A percentile compares a stretch with the other conserved stretches of the same genome.
These are phyloP conservation scores for Pisolithus thermaeus DNA, from an alignment of 1,284 basidiomycete genomes.

Conservation along the genomic window DNA sequence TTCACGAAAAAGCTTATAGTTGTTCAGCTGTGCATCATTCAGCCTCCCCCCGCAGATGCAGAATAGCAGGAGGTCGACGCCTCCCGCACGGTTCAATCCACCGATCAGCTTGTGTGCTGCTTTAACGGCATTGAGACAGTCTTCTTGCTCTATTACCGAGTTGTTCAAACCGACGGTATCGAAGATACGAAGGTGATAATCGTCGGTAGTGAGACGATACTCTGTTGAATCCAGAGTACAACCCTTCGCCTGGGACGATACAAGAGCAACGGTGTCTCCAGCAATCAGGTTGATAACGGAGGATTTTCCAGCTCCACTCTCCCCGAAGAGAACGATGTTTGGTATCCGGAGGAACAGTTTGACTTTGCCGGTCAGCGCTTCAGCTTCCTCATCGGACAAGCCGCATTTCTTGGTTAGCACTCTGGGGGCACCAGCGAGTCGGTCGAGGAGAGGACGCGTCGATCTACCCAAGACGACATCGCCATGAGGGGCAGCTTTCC, in stretches of 20 bases:
- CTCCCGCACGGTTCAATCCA: slow-evolving; percentile 24
- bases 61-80: slow-evolving; percentile 35
- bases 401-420: slow-evolving; percentile 13
- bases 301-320: slow-evolving; percentile 20
- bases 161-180: slow-evolving; percentile 39
- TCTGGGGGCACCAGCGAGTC: slow-evolving; percentile 4
- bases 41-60: slow-evolving; percentile 33
- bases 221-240: slow-evolving; percentile 21
- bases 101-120: slow-evolving; percentile 30
- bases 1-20: slow-evolving; percentile 11
- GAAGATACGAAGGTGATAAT: slow-evolving; percentile 22
- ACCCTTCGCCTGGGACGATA: slow-evolving; percentile 16
- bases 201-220: slow-evolving; percentile 11
- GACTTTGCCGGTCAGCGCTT: slow-evolving; percentile 14
- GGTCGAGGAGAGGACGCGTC: slow-evolving; percentile 11
- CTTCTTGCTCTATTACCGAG: slow-evolving; percentile 18
- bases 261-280: slow-evolving; percentile 12
- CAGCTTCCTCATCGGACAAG: slow-evolving; percentile 10
- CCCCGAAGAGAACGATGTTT: slow-evolving; percentile 1
- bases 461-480: neutral
- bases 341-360: slow-evolving; percentile 9
- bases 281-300: slow-evolving; percentile 29
- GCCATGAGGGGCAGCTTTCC: neutral
- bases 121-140: slow-evolving; percentile 26
- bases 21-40: slow-evolving; percentile 24